Conservation (phyloP, 1,284 basidiomycete genomes). For the Microstroma glucosiphilum region DNA sequence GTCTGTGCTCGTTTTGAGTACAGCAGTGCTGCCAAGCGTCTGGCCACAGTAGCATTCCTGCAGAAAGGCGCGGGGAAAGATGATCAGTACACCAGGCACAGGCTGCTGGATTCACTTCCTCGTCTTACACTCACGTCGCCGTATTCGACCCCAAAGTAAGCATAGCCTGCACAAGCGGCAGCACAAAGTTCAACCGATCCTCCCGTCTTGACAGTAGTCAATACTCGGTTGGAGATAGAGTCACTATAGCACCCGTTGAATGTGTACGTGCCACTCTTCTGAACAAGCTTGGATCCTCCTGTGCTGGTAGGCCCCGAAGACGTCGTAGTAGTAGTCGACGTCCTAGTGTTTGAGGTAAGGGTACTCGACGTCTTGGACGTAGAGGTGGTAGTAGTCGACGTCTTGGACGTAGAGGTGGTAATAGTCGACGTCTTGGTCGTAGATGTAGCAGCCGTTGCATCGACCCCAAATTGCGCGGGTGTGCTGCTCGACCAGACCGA, state of each 20-base stretch:
- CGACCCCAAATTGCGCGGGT: constrained; percentile 5
- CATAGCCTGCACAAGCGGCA: constrained; percentile 62
- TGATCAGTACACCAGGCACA: no score
- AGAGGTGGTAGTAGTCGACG: constrained; percentile 49
- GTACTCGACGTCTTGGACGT: constrained; percentile 9
- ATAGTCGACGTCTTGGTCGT: constrained; percentile 53
- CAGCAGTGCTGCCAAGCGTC: constrained; percentile 1
- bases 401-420: constrained; percentile 36
- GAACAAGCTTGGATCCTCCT: no score
- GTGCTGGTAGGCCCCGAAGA: no score
- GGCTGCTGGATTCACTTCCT: no score
- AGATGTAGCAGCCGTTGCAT: constrained; percentile 39
- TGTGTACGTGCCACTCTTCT: constrained; percentile 3
- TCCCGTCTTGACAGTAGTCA: constrained; percentile 28
- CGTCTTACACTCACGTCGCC: constrained; percentile 30
- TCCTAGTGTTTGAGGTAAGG: neutral
- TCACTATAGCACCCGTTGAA: neutral
- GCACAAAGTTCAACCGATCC: constrained; percentile 62
- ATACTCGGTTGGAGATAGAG: neutral
- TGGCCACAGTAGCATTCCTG: constrained; percentile 48
- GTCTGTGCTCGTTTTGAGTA: neutral
- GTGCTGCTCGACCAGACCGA: constrained; percentile 36
- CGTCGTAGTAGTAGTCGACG: neutral
- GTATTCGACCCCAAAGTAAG: constrained; percentile 59
- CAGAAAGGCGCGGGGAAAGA: no score